phyloP scores from a whole-genome alignment of 257 asterid species.

The Solanum sitiens region DNA sequence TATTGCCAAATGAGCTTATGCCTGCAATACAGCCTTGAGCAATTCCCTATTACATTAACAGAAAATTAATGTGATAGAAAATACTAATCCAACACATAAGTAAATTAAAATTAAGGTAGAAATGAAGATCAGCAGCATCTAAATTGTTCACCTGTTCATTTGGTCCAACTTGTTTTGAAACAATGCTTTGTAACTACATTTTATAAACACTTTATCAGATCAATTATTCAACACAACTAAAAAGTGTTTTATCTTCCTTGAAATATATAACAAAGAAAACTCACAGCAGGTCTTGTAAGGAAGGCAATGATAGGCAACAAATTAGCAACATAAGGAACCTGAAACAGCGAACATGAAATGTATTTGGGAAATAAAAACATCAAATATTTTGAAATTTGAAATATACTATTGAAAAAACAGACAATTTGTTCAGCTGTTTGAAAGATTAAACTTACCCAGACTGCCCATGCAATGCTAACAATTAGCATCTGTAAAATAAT shows the following conservation, averaged over 20 bases:
- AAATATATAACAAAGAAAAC: not conserved
- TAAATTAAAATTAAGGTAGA: not conserved
- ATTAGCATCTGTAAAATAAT: not conserved
- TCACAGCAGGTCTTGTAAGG: conserved; percentile 2
- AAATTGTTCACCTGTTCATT: conserved; percentile 1
- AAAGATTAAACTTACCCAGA: not conserved
- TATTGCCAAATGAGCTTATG: not conserved
- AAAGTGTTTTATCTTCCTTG: not conserved
- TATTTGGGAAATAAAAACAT: not conserved
- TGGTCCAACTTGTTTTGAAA: conserved; percentile 7
- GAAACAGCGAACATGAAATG: not conserved
- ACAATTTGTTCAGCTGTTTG: not conserved
- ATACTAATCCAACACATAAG: not conserved
- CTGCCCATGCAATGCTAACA: conserved; percentile 10
- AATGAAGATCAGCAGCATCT: no score
- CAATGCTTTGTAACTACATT: conserved; percentile 10
- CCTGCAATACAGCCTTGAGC: conserved; percentile 10
- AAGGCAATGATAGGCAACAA: not conserved
- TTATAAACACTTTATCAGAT: not conserved
- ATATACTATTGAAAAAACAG: no score
- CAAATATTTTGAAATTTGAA: not conserved
- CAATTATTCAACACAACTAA: not conserved
- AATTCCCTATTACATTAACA: not conserved
- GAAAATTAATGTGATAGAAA: not conserved
- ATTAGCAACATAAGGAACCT: conserved; percentile 6